phyloP scores from a whole-genome alignment of 495 filamentous ascomycete species.

The Endocarpon pusillum region DNA sequence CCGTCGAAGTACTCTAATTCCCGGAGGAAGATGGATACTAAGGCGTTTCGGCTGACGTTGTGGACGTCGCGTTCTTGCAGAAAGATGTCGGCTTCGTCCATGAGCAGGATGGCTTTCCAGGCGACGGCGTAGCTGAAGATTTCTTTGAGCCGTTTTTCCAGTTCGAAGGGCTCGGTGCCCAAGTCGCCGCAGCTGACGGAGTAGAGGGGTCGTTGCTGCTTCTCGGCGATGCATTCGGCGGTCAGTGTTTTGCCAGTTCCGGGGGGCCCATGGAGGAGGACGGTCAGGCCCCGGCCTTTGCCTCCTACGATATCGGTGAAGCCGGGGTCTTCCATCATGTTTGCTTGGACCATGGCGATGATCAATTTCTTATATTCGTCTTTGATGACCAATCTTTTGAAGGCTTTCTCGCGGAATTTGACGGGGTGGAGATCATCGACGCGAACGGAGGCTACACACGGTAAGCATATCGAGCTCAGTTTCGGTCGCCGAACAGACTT shows the following conservation, averaged over 20 bases:
- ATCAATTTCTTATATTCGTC: slow-evolving; percentile 10
- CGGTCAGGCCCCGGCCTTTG: too few relatives aligned
- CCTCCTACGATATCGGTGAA: background rate
- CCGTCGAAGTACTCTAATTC: too few relatives aligned
- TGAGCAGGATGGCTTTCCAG: background rate
- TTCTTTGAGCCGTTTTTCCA: too few relatives aligned
- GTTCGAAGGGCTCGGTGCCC: too few relatives aligned
- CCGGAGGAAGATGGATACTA: too few relatives aligned
- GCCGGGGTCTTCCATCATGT: background rate
- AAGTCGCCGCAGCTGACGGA: slow-evolving; percentile 93
- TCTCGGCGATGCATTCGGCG: slow-evolving; percentile 93
- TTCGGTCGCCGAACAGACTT: background rate
- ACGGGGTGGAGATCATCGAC: too few relatives aligned
- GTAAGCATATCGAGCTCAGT: background rate
- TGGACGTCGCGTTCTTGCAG: slow-evolving; percentile 9
- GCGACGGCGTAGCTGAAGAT: slow-evolving; percentile 1
- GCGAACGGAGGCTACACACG: slow-evolving; percentile 5
- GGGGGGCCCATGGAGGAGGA: slow-evolving; percentile 92
- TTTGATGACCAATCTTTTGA: slow-evolving; percentile 8
- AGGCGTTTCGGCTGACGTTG: too few relatives aligned
- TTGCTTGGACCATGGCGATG: slow-evolving; percentile 5
- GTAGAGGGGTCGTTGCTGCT: slow-evolving; percentile 98
- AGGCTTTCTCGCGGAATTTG: slow-evolving; percentile 8
- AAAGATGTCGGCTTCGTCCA: slow-evolving; percentile 3
- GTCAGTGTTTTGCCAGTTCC: slow-evolving; percentile 93